Evolutionary conservation across 768 basidiomycete genomes (phyloP).

Genomic region (Daedaleopsis nitida): DNA sequence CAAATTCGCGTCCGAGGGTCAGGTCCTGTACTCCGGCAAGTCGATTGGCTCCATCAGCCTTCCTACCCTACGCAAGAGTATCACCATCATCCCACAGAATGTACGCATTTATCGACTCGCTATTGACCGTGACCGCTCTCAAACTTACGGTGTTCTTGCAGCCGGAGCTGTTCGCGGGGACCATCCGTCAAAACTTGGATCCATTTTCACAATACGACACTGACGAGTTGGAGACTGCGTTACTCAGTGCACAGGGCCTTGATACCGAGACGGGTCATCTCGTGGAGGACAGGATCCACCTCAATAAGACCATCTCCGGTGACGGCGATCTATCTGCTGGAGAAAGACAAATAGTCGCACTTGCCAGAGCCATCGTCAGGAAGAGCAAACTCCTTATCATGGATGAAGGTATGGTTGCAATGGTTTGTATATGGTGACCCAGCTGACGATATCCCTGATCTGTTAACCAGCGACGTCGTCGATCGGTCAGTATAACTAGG

Average conservation of each 20-base stretch:
- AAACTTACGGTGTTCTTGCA: conserved; percentile 7
- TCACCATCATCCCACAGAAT: conserved; percentile 63
- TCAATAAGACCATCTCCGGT: conserved; percentile 46
- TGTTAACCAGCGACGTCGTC: conserved; percentile 42
- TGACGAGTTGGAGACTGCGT: conserved; percentile 47
- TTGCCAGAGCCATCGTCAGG: conserved; percentile 59
- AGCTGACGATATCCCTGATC: background rate
- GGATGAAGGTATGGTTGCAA: conserved; percentile 42
- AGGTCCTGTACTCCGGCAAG: conserved; percentile 51
- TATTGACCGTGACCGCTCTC: background rate
- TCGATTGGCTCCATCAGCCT: conserved; percentile 50
- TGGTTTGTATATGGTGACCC: background rate
- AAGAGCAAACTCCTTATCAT: conserved; percentile 56
- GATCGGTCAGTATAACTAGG: conserved; percentile 32
- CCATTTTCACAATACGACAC: conserved; percentile 60
- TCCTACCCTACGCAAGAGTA: conserved; percentile 49
- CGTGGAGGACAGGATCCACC: conserved; percentile 39
- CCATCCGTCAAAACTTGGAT: conserved; percentile 58
- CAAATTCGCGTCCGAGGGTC: conserved; percentile 35
- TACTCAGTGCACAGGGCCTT: conserved; percentile 50
- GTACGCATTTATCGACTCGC: conserved; percentile 16
- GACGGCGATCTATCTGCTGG: conserved; percentile 53
- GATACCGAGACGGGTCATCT: conserved; percentile 35
- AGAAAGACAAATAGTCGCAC: conserved; percentile 58
- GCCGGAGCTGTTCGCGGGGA: conserved; percentile 56